Conservation (phyloP, 441 rosid species). For the Populus hybrid region DNA sequence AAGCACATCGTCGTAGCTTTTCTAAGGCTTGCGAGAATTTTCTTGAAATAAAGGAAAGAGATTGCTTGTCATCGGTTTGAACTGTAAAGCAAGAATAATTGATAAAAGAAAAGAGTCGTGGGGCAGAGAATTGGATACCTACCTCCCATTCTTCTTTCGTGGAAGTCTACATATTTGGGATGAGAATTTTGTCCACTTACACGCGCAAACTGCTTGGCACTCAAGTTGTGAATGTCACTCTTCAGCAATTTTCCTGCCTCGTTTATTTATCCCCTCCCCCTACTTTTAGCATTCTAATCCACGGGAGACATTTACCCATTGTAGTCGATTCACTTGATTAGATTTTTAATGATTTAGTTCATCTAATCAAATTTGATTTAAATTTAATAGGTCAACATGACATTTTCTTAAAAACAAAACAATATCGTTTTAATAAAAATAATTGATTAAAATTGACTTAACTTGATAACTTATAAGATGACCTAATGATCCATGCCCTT, state of each 20-base stretch:
- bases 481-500: not conserved
- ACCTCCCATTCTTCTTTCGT: not conserved
- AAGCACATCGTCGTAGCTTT: not conserved
- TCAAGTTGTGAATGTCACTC: not conserved
- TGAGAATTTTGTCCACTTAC: not conserved
- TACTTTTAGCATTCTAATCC: not conserved
- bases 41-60: constrained; percentile 20
- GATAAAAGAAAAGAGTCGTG: constrained; percentile 1
- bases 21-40: not conserved
- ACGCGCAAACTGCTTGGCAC: not conserved
- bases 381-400: too few relatives aligned
- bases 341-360: not conserved
- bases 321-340: too few relatives aligned
- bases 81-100: not conserved
- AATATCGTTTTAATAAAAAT: too few relatives aligned
- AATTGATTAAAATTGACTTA: too few relatives aligned
- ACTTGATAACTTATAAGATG: too few relatives aligned
- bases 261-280: not conserved
- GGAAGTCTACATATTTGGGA: not conserved
- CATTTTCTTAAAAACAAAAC: too few relatives aligned
- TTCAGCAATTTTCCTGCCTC: not conserved
- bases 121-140: not conserved
- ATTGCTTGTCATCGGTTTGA: constrained; percentile 20
- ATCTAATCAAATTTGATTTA: too few relatives aligned
- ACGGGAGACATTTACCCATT: not conserved